Conservation (phyloP, 345 rosid species). For the Theobroma cacao region DNA sequence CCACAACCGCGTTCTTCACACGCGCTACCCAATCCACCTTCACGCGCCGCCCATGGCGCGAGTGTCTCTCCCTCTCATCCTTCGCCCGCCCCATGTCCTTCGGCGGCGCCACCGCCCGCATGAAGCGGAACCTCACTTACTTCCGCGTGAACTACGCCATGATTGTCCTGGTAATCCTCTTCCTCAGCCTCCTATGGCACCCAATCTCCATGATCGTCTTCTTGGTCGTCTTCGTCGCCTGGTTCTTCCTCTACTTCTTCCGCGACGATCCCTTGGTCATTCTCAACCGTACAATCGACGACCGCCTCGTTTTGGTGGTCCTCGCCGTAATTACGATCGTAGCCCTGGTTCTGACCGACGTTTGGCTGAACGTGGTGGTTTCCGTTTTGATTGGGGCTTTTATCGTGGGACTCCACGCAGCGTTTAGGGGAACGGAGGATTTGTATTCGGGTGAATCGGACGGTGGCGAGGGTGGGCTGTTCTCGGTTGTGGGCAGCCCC, state of each 20-base stretch:
- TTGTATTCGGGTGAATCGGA: conserved; percentile 45
- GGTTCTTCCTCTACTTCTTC: conserved; percentile 66
- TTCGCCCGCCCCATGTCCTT: conserved; percentile 40
- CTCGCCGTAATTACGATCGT: conserved; percentile 44
- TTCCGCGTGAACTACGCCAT: conserved; percentile 70
- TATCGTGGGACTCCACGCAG: conserved; percentile 42
- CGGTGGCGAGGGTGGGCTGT: conserved; percentile 34
- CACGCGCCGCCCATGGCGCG: conserved; percentile 66
- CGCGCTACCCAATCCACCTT: conserved; percentile 31
- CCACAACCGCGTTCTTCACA: conserved; percentile 23
- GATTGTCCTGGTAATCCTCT: conserved; percentile 45
- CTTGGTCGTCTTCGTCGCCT: conserved; percentile 47
- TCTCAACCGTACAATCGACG: conserved; percentile 41
- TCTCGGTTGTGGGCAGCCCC: conserved; percentile 54
- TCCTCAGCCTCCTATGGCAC: conserved; percentile 72
- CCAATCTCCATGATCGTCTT: conserved; percentile 65
- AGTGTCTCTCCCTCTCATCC: conserved; percentile 32
- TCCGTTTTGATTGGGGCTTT: conserved; percentile 48
- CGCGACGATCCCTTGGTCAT: conserved; percentile 47
- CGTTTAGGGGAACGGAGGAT: conserved; percentile 53
- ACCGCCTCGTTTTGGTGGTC: conserved; percentile 46
- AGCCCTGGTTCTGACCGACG: conserved; percentile 47
- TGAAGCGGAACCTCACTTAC: conserved; percentile 45
- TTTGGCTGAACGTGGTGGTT: conserved; percentile 59
- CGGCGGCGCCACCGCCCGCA: conserved; percentile 45